Evolutionary conservation across 2,329 filamentous ascomycete genomes (phyloP), one percentile per base, ranked within the genome.

Genomic region (Fusarium euwallaceae): DNA sequence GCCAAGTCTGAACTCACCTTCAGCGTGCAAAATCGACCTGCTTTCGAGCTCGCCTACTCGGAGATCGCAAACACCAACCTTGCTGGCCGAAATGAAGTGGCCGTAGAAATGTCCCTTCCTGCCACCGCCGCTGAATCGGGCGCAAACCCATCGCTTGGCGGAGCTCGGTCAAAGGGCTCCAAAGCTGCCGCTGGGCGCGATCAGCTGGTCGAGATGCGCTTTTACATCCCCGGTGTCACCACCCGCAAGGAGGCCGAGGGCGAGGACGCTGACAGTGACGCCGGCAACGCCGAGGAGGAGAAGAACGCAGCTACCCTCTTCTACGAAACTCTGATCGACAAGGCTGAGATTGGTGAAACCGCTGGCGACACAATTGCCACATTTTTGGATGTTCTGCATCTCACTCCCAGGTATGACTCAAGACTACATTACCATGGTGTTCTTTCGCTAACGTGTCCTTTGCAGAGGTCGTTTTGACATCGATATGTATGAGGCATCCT

Each of bases 291-390:
- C 27, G 83, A 87, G 63, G 91, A 93, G 81, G 95, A 98, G 85
- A 95, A 97, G 85, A 98, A 97, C 80, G 97, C 97, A 2, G 97
- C 97, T 22, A 97, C 94, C 69, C 87, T 98, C n/a, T 99, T 99
- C 85, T 99, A 99, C 81, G 96, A 99, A 82, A 98, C 95, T 0
- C 89, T 99, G 36, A 97, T 98, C 86, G 95, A 98, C 81, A 98
- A 98, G 88, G 97, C 97, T 34, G 96, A 99, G 86, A 99, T 99
- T 86, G 97, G 97, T 76, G 97, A 99, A 83, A 97, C 97, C 73
- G 97, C 97, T n/a, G 97, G 97, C 76, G 97, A 98, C 85, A 98
- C 97, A 34, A 98, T 97, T 83, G 97, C 97, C 75, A 98, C 96
- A 41, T 99, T 99, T 88, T 87, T 97, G 81, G 97, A 99, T 84